phyloP scores from a whole-genome alignment of 306 rosid genomes.

The Trifolium pratense region DNA sequence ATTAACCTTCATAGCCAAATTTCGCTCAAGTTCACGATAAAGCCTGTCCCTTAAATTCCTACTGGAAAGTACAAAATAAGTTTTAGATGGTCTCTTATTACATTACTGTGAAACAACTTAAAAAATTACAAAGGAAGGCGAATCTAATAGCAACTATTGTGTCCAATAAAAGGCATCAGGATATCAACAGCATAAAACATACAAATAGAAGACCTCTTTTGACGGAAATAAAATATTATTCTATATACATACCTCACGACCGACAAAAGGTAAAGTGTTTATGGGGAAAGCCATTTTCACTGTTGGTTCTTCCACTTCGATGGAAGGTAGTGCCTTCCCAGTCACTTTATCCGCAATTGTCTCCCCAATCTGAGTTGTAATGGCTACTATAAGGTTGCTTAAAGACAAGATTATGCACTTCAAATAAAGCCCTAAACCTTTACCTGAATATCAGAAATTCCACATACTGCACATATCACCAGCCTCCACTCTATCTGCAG shows the following conservation, averaged over 20 bases:
- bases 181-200: slow-evolving; percentile 37
- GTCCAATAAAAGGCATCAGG: slow-evolving; percentile 30
- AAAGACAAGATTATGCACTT: slow-evolving; percentile 29
- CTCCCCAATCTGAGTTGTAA: slow-evolving; percentile 80
- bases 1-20: slow-evolving; percentile 95
- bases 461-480: slow-evolving; percentile 99
- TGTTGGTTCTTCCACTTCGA: slow-evolving; percentile 98
- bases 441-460: slow-evolving; percentile 94
- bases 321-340: slow-evolving; percentile 91
- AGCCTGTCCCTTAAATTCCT: slow-evolving; percentile 96
- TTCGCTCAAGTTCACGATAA: slow-evolving; percentile 91
- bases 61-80: slow-evolving; percentile 53
- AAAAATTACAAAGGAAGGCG: slow-evolving; percentile 27
- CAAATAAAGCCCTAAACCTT: slow-evolving; percentile 27
- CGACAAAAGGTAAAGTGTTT: slow-evolving; percentile 92
- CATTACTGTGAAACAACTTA: slow-evolving; percentile 20
- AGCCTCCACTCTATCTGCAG: slow-evolving; percentile 80
- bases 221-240: slow-evolving; percentile 16
- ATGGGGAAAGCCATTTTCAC: slow-evolving; percentile 96
- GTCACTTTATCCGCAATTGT: slow-evolving; percentile 79
- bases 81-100: slow-evolving; percentile 33
- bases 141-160: slow-evolving; percentile 34
- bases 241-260: slow-evolving; percentile 81
- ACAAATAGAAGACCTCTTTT: background rate
- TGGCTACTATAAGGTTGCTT: slow-evolving; percentile 24